Evolutionary conservation across 306 rosid genomes (phyloP), one percentile per base, ranked within the genome.

Genomic region (Prunus dulcis): DNA sequence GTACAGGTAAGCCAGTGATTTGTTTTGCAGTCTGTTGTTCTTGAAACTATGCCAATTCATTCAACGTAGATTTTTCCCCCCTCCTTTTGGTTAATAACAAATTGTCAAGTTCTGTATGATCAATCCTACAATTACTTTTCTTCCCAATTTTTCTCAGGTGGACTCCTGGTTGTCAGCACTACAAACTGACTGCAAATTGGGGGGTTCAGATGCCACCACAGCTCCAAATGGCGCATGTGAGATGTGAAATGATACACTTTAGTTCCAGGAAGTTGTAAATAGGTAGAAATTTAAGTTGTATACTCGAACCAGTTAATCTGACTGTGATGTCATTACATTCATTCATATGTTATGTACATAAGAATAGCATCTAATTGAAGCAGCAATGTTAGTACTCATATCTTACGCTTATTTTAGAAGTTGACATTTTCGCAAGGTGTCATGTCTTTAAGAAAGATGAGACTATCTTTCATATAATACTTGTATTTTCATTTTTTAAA

Each of bases 111-210:
- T 45, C 50, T 10, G 25, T 4, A 15, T 58, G 5, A 43, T 60
- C 69, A 46, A 15, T 2, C 13, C 18, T 52, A 12, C 30, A 27
- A 28, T 80, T 30, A 34, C 34, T 4, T 76, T 47, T 64, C 72
- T 70, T 5, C 55, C n/a, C 12, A 79, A 63, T n/a, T 19, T 78
- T 67, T 73, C 51, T 41, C 87, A 94, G 98, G 91, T 94, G 72
- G 82, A 86, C 76, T 86, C 93, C 52, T 94, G 98, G 98, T 75
- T 91, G 60, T 79, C 87, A 32, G 85, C 89, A 64, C 86, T 94
- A 79, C 74, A 66, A 69, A 66, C 51, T 50, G 87, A 87, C 74
- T 83, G 96, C 86, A 86, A 90, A 78, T 79, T 83, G 74, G 87
- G 84, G 64, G 82, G 76, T 3, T 60, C 62, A 60, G 81, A 83